Conservation (phyloP, 2,329 filamentous ascomycete species). For the Alternaria arborescens region DNA sequence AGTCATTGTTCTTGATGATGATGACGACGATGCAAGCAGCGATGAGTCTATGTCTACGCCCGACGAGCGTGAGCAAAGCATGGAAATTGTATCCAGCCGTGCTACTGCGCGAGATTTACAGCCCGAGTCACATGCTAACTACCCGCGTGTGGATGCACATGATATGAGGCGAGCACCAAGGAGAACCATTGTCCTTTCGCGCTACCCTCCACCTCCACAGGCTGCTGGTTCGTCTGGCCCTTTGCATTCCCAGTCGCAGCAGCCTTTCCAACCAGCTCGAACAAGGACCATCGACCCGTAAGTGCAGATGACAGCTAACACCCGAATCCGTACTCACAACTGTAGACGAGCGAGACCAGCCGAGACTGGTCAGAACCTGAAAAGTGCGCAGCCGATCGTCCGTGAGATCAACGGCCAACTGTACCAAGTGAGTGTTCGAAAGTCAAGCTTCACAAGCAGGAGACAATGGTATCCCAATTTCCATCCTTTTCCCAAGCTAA, state of each 20-base stretch:
- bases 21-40: constrained; percentile 62
- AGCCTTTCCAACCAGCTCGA: constrained; percentile 14
- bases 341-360: constrained; percentile 26
- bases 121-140: constrained; percentile 29
- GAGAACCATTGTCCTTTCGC: constrained; percentile 36
- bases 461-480: constrained; percentile 19
- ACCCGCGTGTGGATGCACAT: constrained; percentile 21
- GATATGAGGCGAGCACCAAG: constrained; percentile 28
- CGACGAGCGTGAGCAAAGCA: constrained; percentile 41
- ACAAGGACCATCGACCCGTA: constrained; percentile 28
- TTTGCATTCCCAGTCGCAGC: constrained; percentile 17
- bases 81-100: constrained; percentile 45
- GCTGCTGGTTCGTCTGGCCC: constrained; percentile 15
- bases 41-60: constrained; percentile 43
- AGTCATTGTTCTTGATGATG: constrained; percentile 70
- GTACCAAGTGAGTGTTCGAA: constrained; percentile 45
- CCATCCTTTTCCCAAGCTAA: constrained; percentile 28
- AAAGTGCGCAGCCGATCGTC: constrained; percentile 27
- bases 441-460: constrained; percentile 23
- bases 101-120: constrained; percentile 45
- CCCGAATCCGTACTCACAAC: constrained; percentile 21
- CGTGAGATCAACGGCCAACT: constrained; percentile 40
- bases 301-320: constrained; percentile 13
- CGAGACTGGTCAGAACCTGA: constrained; percentile 17
- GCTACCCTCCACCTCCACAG: constrained; percentile 20